phyloP scores from a whole-genome alignment of 139 green algal genomes.

The Chlorella sp. region DNA sequence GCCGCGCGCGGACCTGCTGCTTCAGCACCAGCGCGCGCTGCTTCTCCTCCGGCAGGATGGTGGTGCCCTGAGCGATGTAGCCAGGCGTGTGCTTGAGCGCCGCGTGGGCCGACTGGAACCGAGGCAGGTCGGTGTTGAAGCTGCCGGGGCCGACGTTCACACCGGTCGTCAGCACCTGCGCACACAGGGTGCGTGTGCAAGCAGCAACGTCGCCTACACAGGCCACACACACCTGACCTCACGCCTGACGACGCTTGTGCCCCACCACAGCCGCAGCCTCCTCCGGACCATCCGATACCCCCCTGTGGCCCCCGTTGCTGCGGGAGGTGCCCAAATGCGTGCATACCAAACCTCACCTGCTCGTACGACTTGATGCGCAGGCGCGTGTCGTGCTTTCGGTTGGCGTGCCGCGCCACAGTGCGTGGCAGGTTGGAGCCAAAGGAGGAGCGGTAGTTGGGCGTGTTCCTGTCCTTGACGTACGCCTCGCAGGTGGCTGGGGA shows the following conservation, averaged over 20 bases:
- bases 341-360: background rate
- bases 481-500: background rate
- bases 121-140: background rate
- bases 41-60: too few species aligned
- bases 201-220: too few species aligned
- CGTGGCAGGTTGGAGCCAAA: background rate
- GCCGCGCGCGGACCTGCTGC: too few species aligned
- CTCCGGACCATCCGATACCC: too few species aligned
- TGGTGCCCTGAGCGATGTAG: background rate
- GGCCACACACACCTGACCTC: too few species aligned
- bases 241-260: too few species aligned
- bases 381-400: background rate
- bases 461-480: background rate
- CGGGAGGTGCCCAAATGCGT: background rate
- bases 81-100: background rate
- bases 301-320: too few species aligned
- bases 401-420: background rate
- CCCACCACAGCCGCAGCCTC: too few species aligned
- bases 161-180: too few species aligned
- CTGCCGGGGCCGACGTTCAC: background rate
- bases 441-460: background rate
- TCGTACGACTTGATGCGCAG: background rate
- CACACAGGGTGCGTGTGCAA: too few species aligned
- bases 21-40: too few species aligned
- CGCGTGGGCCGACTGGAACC: background rate